Percentiles rank a stretch among this genome's conserved stretches.
Conservation (phyloP, 73 alveolate species). For the Uronychia setigera region DNA sequence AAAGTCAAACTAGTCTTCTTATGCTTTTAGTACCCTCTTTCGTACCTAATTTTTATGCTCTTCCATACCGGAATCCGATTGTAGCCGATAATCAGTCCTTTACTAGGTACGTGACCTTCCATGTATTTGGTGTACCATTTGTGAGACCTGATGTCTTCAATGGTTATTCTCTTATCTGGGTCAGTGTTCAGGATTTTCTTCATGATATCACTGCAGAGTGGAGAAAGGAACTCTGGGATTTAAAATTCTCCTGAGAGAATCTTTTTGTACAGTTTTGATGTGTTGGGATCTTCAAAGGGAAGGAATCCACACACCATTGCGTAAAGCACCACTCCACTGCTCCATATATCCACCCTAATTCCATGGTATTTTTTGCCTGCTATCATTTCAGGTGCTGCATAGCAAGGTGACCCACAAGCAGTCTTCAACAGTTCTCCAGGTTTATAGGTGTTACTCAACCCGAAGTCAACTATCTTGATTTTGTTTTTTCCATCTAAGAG, state of each 20-base stretch:
- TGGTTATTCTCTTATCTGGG: conserved; percentile 85
- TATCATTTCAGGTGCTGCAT: conserved; percentile 91
- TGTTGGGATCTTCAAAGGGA: conserved; percentile 83
- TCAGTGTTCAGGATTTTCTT: conserved; percentile 83
- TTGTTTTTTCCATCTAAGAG: conserved; percentile 51
- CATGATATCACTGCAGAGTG: conserved; percentile 67
- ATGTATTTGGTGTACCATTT: conserved; percentile 63
- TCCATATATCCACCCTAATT: conserved; percentile 74
- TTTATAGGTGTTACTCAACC: conserved; percentile 64
- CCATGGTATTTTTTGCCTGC: conserved; percentile 78
- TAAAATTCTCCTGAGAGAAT: conserved; percentile 61
- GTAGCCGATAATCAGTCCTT: neutral
- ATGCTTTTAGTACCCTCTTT: neutral
- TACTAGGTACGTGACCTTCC: neutral
- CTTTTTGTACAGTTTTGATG: conserved; percentile 74
- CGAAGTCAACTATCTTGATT: conserved; percentile 65
- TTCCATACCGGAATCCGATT: neutral
- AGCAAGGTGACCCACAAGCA: conserved; percentile 89
- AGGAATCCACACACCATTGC: conserved; percentile 88
- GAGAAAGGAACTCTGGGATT: conserved; percentile 68
- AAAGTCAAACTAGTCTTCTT: conserved; percentile 58
- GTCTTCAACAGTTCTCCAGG: conserved; percentile 62
- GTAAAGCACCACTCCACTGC: conserved; percentile 78
- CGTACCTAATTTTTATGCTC: neutral
- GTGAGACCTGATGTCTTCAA: conserved; percentile 85